phyloP scores from a whole-genome alignment of 352 stramenopile genomes.

The Phytophthora ramorum region DNA sequence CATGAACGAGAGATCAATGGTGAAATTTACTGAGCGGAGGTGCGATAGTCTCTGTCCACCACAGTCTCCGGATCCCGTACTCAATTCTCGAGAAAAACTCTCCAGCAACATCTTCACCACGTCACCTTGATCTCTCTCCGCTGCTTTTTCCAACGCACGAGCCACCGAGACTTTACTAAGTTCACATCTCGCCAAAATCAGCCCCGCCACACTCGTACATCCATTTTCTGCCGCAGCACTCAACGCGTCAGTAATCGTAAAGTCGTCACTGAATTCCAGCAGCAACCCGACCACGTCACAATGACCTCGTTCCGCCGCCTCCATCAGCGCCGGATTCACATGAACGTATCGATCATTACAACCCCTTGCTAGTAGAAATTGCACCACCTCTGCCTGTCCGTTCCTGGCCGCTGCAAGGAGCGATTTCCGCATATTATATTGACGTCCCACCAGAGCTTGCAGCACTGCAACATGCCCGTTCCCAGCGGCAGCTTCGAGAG shows the following conservation, averaged over 20 bases:
- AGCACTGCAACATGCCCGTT: neutral
- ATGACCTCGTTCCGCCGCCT: neutral
- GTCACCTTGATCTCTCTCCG: neutral
- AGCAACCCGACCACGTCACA: neutral
- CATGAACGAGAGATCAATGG: slow-evolving; percentile 3
- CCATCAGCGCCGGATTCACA: neutral
- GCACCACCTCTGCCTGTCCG: neutral
- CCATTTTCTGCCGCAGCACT: slow-evolving; percentile 1
- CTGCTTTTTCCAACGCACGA: slow-evolving; percentile 12
- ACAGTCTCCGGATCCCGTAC: neutral
- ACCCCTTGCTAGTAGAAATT: neutral
- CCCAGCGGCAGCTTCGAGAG: neutral
- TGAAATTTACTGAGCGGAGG: neutral
- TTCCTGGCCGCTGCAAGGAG: neutral
- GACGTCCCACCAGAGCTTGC: neutral
- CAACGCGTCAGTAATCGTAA: slow-evolving; percentile 7
- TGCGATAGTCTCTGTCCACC: neutral
- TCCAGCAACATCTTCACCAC: slow-evolving; percentile 12
- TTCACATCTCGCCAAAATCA: slow-evolving; percentile 5
- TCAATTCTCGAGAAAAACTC: neutral
- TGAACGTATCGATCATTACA: neutral
- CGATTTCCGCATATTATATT: neutral
- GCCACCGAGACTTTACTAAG: neutral
- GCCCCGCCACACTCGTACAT: neutral
- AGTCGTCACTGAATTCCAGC: slow-evolving; percentile 9